These are phyloP conservation scores for Tylopilus microsporus DNA, from an alignment of 1,284 basidiomycete genomes.

Conservation along the genomic window DNA sequence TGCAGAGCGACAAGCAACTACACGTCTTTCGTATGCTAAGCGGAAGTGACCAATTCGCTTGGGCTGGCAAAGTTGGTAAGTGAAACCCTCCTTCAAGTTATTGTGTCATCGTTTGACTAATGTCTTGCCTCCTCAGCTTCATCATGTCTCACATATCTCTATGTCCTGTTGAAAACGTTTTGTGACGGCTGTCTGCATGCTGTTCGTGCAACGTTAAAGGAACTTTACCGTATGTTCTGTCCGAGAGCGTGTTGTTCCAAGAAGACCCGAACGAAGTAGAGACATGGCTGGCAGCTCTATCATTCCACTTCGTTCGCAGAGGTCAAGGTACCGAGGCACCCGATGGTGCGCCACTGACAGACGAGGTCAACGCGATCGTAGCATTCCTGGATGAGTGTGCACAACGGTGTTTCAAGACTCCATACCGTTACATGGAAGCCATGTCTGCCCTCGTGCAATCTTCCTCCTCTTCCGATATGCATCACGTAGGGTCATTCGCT, in stretches of 20 bases:
- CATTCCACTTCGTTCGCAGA: conserved; percentile 34
- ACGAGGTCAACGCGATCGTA: conserved; percentile 60
- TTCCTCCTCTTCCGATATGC: neutral
- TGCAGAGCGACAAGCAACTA: conserved; percentile 65
- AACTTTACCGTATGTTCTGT: conserved; percentile 60
- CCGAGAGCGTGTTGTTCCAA: conserved; percentile 74
- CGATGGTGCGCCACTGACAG: conserved; percentile 51
- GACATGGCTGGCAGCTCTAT: conserved; percentile 70
- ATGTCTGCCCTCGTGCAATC: conserved; percentile 20
- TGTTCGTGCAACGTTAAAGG: conserved; percentile 52
- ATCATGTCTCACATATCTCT: conserved; percentile 52
- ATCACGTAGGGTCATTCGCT: conserved; percentile 31
- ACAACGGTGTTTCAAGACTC: conserved; percentile 78
- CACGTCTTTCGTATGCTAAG: conserved; percentile 74
- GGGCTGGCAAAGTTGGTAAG: conserved; percentile 70
- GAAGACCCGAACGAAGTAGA: conserved; percentile 70
- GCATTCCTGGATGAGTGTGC: conserved; percentile 84
- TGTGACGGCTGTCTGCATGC: conserved; percentile 45
- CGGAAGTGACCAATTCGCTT: conserved; percentile 72
- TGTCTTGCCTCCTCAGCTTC: conserved; percentile 30
- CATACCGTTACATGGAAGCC: conserved; percentile 85
- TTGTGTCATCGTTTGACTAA: conserved; percentile 1
- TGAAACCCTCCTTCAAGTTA: conserved; percentile 7
- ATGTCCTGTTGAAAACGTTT: conserved; percentile 65
- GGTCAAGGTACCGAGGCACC: conserved; percentile 38